Evolutionary conservation across 768 basidiomycete genomes (phyloP), one percentile per base, ranked within the genome.

Genomic region (Sistotremastrum niveocremeum): DNA sequence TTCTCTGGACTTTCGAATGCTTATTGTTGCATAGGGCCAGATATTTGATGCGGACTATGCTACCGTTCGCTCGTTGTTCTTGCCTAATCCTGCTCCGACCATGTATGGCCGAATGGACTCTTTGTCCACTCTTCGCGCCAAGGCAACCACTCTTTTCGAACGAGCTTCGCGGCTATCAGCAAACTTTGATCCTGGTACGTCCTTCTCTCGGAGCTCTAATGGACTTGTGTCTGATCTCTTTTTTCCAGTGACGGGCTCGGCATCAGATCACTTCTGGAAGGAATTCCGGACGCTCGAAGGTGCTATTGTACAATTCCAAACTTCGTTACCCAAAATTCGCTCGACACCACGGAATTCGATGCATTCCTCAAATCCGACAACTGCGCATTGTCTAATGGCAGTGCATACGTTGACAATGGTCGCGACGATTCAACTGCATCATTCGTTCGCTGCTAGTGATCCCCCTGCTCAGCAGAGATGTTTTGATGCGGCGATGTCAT

Each of bases 141-240:
- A 76, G 54, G 73, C 71, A 0, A 64, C 68, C 3, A 67, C 70
- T 31, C 62, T 79, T 36, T 77, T 72, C 53, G 76, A 77, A 55
- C 64, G 71, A 10, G 68, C 76, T 4, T 65, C 68, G 29, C 69
- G 74, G 34, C 59, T 83, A 11, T 68, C 70, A 5, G 45, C 53
- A 5, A 47, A 46, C 34, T 48, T 48, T 31, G 34, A 20, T 20
- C 58, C 61, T 34, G 52, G 69, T 71, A 52, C 47, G 68, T 62
- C 35, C 29, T 44, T 9, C 30, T 39, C 32, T 36, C 34, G 35
- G 20, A 20, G 37, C n/a, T 45, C 39, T 45, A 30, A 28, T 45
- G 51, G 43, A 46, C 46, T 32, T 41, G 7, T 35, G 43, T 34
- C 7, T 35, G 37, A 29, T 11, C 43, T 9, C 43, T 35, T 32